These are phyloP conservation scores for Rickenella mellea DNA, from an alignment of 768 basidiomycete genomes.

Conservation along the genomic window DNA sequence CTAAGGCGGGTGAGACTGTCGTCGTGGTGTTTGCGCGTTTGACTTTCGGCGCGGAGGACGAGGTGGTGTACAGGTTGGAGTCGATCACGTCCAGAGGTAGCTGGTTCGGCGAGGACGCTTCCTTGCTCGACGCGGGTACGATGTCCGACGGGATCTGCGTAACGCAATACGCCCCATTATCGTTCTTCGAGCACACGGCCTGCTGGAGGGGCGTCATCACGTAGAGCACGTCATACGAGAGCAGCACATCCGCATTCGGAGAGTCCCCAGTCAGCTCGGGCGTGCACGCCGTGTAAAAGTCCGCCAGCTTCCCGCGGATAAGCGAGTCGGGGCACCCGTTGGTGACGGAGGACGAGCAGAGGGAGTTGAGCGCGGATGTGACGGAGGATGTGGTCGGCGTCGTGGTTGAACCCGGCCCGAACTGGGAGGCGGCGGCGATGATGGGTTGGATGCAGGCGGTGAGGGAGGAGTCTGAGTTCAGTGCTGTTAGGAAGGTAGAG, in stretches of 20 bases:
- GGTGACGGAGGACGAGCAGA: conserved; percentile 44
- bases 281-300: conserved; percentile 65
- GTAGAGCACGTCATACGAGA: conserved; percentile 77
- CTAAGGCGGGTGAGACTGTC: conserved; percentile 19
- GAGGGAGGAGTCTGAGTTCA: conserved; percentile 56
- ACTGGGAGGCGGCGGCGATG: conserved; percentile 47
- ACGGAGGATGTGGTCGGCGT: conserved; percentile 34
- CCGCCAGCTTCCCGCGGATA: conserved; percentile 51
- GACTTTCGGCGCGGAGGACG: conserved; percentile 8
- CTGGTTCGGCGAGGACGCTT: conserved; percentile 6
- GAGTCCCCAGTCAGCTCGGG: conserved; percentile 50
- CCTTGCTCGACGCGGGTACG: conserved; percentile 13
- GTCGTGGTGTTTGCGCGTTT: conserved; percentile 19
- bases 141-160: conserved; percentile 27
- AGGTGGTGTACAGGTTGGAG: conserved; percentile 17
- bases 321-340: conserved; percentile 44
- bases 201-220: conserved; percentile 48
- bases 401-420: conserved; percentile 33
- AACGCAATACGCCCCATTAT: conserved; percentile 62
- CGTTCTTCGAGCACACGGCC: conserved; percentile 73
- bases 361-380: conserved; percentile 35
- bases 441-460: conserved; percentile 54
- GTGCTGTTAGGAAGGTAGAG: conserved; percentile 41
- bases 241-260: conserved; percentile 39
- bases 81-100: conserved; percentile 11